Conservation (phyloP, 805 yeast species). For the Metschnikowia orientalis region DNA sequence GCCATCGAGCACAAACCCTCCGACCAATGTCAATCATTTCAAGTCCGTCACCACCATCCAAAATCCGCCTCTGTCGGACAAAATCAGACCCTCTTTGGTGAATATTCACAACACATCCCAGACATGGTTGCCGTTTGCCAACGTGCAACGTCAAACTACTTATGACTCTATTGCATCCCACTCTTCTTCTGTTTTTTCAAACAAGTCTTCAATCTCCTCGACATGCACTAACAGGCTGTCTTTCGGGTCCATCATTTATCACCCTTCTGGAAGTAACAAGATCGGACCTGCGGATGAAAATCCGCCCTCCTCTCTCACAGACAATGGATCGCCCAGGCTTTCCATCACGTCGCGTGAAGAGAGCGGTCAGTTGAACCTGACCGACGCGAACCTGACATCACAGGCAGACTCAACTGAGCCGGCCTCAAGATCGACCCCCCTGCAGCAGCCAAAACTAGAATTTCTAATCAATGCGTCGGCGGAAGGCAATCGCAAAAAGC, state of each 20-base stretch:
- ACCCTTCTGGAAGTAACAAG: slow-evolving; percentile 1
- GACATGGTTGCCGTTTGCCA: slow-evolving; percentile 1
- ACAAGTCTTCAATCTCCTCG: slow-evolving; percentile 33
- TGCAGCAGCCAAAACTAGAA: slow-evolving; percentile 5
- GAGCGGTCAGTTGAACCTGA: no score
- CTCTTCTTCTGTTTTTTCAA: slow-evolving; percentile 34
- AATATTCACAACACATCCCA: slow-evolving; percentile 24
- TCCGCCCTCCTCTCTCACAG: neutral
- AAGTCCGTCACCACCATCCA: slow-evolving; percentile 7
- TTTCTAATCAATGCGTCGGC: slow-evolving; percentile 1
- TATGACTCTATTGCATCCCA: slow-evolving; percentile 26
- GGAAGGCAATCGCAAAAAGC: slow-evolving; percentile 3
- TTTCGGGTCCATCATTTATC: slow-evolving; percentile 28
- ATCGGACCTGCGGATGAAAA: slow-evolving; percentile 4
- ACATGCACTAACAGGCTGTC: slow-evolving; percentile 26
- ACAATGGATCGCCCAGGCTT: neutral
- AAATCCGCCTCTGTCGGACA: no score
- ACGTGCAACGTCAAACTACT: slow-evolving; percentile 3
- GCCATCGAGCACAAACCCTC: no score
- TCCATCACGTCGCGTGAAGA: no score
- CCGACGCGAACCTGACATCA: no score
- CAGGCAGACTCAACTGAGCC: no score
- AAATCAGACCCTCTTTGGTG: slow-evolving; percentile 33
- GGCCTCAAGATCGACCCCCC: no score
- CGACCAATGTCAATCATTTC: slow-evolving; percentile 6